These are phyloP conservation scores for Lagerstroemia fauriei DNA, from an alignment of 441 rosid species.

Conservation along the genomic window DNA sequence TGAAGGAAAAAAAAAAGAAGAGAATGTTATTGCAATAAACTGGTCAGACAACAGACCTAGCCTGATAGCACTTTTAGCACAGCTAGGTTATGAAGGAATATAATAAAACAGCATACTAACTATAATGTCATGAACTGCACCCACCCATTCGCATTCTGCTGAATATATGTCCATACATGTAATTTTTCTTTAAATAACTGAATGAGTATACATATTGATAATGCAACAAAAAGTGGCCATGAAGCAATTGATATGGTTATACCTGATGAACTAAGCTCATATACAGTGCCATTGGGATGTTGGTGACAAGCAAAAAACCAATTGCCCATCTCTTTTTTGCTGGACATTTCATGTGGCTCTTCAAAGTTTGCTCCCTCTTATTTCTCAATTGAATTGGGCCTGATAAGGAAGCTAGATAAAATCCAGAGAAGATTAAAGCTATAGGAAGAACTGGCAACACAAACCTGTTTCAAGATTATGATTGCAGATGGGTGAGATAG, in stretches of 20 bases:
- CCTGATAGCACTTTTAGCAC: background rate
- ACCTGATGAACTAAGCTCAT: constrained; percentile 92
- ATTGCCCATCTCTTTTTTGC: constrained; percentile 48
- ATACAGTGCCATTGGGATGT: constrained; percentile 79
- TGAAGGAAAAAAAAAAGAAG: background rate
- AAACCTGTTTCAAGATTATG: constrained; percentile 60
- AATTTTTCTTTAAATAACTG: background rate
- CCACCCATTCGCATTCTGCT: background rate
- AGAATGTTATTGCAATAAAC: background rate
- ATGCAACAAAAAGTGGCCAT: background rate
- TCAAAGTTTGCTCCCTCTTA: constrained; percentile 42
- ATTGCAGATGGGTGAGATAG: constrained; percentile 38
- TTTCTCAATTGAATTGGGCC: constrained; percentile 32
- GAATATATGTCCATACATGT: background rate
- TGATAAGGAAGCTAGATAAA: constrained; percentile 60
- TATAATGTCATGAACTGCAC: background rate
- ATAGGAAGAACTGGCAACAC: constrained; percentile 88
- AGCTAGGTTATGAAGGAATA: background rate
- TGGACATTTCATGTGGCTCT: constrained; percentile 39
- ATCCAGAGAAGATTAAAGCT: constrained; percentile 81
- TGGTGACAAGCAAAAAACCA: constrained; percentile 69
- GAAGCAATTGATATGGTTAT: constrained; percentile 10
- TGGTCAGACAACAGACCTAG: background rate
- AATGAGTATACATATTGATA: background rate
- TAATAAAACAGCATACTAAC: background rate